A percentile compares a stretch with the other conserved stretches of the same genome.
Conservation (phyloP, 2,329 filamentous ascomycete genomes). For the Neurospora sp. region DNA sequence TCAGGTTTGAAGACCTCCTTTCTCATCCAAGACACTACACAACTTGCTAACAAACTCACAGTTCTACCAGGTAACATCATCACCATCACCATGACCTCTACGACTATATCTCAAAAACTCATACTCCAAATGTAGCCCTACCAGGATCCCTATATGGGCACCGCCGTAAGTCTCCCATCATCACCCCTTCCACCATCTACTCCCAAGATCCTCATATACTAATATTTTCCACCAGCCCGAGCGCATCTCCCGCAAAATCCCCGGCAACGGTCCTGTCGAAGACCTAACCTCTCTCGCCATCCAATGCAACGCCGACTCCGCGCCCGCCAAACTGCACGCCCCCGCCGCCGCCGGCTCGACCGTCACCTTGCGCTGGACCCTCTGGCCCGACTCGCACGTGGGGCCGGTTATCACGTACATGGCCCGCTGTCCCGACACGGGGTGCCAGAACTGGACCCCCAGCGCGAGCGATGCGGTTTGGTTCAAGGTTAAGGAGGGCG, state of each 20-base stretch:
- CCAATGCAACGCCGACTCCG: slow-evolving; percentile 41
- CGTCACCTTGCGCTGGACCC: slow-evolving; percentile 46
- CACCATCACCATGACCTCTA: neutral
- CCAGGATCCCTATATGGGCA: slow-evolving; percentile 31
- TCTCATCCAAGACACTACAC: no score
- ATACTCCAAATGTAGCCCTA: slow-evolving; percentile 27
- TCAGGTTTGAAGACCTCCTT: slow-evolving; percentile 10
- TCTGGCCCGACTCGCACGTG: slow-evolving; percentile 39
- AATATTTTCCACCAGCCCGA: slow-evolving; percentile 22
- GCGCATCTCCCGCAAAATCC: slow-evolving; percentile 47
- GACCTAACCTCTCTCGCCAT: slow-evolving; percentile 43
- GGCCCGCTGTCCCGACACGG: slow-evolving; percentile 44
- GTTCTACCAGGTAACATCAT: slow-evolving; percentile 24
- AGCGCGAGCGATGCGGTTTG: slow-evolving; percentile 35
- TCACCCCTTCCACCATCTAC: neutral
- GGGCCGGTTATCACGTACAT: slow-evolving; percentile 51
- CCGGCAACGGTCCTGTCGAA: slow-evolving; percentile 48
- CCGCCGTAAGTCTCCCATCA: slow-evolving; percentile 3
- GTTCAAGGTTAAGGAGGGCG: slow-evolving; percentile 45
- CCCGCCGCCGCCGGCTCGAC: slow-evolving; percentile 41
- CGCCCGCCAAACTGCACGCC: slow-evolving; percentile 44
- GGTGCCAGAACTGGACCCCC: slow-evolving; percentile 41
- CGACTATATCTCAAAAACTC: neutral
- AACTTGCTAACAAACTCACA: slow-evolving; percentile 7
- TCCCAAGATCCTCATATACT: no score